Conservation (phyloP, 352 stramenopile species). For the Globisporangium solare region DNA sequence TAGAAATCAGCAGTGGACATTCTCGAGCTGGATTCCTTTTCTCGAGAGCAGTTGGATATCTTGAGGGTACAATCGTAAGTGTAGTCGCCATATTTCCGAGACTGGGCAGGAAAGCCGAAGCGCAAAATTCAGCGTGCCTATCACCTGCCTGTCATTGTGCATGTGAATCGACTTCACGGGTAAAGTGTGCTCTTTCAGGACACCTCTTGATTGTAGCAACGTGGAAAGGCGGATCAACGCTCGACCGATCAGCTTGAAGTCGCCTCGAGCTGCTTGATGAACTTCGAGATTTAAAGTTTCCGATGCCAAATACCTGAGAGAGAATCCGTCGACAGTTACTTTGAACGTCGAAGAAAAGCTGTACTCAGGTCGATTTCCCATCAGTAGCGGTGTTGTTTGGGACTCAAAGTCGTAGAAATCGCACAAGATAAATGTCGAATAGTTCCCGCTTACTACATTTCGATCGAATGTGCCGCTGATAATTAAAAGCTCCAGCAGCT, state of each 20-base stretch:
- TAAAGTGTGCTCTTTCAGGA: constrained; percentile 58
- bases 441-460: constrained; percentile 52
- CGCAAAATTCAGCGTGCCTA: constrained; percentile 79
- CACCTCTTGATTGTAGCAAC: constrained; percentile 72
- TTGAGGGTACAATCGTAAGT: constrained; percentile 85
- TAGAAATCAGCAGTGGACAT: constrained; percentile 18
- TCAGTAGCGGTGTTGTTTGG: constrained; percentile 85
- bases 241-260: constrained; percentile 86
- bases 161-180: constrained; percentile 33
- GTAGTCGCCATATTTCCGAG: constrained; percentile 88
- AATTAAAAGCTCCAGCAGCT: constrained; percentile 90
- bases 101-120: constrained; percentile 86
- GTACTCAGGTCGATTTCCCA: constrained; percentile 79
- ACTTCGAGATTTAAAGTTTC: constrained; percentile 86
- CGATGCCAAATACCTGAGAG: constrained; percentile 87
- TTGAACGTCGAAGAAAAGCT: constrained; percentile 92
- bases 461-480: constrained; percentile 68
- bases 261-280: constrained; percentile 80
- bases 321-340: constrained; percentile 91
- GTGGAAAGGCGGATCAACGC: constrained; percentile 56
- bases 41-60: constrained; percentile 54
- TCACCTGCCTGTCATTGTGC: constrained; percentile 23
- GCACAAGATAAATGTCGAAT: constrained; percentile 89
- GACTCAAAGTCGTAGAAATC: constrained; percentile 96
- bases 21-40: constrained; percentile 9